Evolutionary conservation across 345 rosid genomes (phyloP), one percentile per base, ranked within the genome.

Genomic region (Populus pruinosa): DNA sequence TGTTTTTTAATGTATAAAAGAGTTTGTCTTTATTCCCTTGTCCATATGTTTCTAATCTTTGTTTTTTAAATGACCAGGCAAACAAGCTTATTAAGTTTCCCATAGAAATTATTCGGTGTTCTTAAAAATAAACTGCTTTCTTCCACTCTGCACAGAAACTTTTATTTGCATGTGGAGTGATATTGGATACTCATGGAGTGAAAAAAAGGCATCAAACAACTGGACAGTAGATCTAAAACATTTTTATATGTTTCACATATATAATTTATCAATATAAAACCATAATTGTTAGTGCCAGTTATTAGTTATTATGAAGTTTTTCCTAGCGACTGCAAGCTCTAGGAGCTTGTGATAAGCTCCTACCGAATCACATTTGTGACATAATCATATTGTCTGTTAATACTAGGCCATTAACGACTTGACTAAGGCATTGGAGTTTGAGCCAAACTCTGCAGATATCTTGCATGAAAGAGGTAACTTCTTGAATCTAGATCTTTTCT

Each of bases 401-500:
- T 85, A 33, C 72, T 89, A 96, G 99, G 99, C 99, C 69, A 92
- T 93, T 78, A 87, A 86, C 72, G 99, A 93, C 85, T 87, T 96
- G 89, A 89, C 94, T 43, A 90, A 87, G 88, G 97, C 99, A 82
- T 85, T 93, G 82, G 93, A 89, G 77, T 91, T 88, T 83, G 99
- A 96, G 83, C 96, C 93, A 76, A 80, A 90, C 73, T 91, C 98
- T 41, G 87, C 93, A 72, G 98, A 96, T 82, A 88, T 96, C 78
- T 86, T 96, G 76, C 98, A 92, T 76, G 99, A 96, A 90, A 92
- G 96, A 79, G 99, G 99, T 96, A 84, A 80, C 77, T 79, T 72
- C 80, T 74, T 67, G 23, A 76, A 77, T 53, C 67, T 70, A 31
- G 44, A 41, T 66, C n/a, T 59, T 71, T 65, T 56, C 31, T 10